Conservation (phyloP, 1,139 yeast species). For the Sugiyamaella castrensis region DNA sequence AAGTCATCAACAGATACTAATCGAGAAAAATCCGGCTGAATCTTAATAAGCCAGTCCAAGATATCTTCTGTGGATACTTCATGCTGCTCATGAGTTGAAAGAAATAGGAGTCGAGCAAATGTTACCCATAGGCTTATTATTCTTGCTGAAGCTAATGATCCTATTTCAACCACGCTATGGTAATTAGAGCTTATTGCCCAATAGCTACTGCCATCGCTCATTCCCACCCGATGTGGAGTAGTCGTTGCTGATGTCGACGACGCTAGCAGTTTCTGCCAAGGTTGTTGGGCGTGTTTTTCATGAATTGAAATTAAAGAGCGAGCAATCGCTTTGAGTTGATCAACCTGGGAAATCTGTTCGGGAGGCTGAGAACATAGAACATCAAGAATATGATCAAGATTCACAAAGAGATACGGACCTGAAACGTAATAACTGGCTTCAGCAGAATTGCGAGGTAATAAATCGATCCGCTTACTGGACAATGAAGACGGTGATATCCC, state of each 20-base stretch:
- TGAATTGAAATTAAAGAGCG: conserved; percentile 5
- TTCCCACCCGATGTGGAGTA: background rate
- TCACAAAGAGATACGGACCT: background rate
- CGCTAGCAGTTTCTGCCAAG: conserved; percentile 9
- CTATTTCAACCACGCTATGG: background rate
- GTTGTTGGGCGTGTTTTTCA: background rate
- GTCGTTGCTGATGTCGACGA: background rate
- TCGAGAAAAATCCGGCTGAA: background rate
- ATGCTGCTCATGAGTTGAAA: conserved; percentile 3
- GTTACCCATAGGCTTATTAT: conserved; percentile 16
- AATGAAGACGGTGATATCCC: background rate
- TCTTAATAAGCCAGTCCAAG: conserved; percentile 11
- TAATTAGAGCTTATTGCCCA: conserved; percentile 1
- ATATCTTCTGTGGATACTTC: conserved; percentile 9
- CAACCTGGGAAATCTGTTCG: background rate
- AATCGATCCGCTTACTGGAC: too few relatives aligned
- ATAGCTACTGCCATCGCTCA: background rate
- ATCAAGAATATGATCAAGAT: conserved; percentile 2
- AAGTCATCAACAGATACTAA: background rate
- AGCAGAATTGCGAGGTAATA: too few relatives aligned
- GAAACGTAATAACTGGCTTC: too few relatives aligned
- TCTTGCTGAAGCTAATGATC: conserved; percentile 2
- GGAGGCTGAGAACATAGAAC: too few relatives aligned
- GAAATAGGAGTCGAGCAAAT: conserved; percentile 9
- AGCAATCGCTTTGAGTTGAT: conserved; percentile 6